These are phyloP conservation scores for Hypoxylon rubiginosum DNA, from an alignment of 2,329 filamentous ascomycete genomes.

Conservation along the genomic window DNA sequence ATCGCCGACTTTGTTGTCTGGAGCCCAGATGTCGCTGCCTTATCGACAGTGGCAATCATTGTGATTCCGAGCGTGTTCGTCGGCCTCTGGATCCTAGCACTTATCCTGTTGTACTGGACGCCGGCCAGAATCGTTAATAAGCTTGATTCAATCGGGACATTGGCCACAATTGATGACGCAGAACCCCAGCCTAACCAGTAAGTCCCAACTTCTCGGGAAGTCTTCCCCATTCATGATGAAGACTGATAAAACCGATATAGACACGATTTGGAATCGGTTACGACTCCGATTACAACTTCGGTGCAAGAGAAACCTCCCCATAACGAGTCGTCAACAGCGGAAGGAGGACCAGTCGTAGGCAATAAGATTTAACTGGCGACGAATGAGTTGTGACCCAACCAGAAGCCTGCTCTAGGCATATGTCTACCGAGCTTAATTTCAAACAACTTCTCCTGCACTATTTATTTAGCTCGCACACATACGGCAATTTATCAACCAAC, in stretches of 20 bases:
- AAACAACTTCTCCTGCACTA: too few relatives aligned
- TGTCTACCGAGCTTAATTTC: too few relatives aligned
- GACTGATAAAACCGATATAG: background rate
- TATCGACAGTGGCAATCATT: slow-evolving; percentile 47
- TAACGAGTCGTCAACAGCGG: too few relatives aligned
- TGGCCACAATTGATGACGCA: background rate
- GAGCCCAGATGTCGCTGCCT: slow-evolving; percentile 45
- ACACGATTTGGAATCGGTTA: background rate
- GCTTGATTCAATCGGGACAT: slow-evolving; percentile 3
- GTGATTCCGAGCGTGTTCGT: slow-evolving; percentile 44
- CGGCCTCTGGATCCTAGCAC: slow-evolving; percentile 11
- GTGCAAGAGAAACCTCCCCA: too few relatives aligned
- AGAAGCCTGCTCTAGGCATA: too few relatives aligned
- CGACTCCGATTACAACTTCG: too few relatives aligned
- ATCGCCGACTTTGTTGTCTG: slow-evolving; percentile 49
- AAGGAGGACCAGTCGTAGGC: too few relatives aligned
- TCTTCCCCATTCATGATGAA: too few relatives aligned
- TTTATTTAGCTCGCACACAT: too few relatives aligned
- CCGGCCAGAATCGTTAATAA: slow-evolving; percentile 5
- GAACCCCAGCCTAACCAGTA: background rate
- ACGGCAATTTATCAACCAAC: too few relatives aligned
- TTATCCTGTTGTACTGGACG: slow-evolving; percentile 18
- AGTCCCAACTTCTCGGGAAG: background rate
- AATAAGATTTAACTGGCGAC: too few relatives aligned
- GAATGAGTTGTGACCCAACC: too few relatives aligned